Evolutionary conservation across 352 stramenopile genomes (phyloP), one percentile per base, ranked within the genome.

Genomic region (Globisporangium iwayamae): DNA sequence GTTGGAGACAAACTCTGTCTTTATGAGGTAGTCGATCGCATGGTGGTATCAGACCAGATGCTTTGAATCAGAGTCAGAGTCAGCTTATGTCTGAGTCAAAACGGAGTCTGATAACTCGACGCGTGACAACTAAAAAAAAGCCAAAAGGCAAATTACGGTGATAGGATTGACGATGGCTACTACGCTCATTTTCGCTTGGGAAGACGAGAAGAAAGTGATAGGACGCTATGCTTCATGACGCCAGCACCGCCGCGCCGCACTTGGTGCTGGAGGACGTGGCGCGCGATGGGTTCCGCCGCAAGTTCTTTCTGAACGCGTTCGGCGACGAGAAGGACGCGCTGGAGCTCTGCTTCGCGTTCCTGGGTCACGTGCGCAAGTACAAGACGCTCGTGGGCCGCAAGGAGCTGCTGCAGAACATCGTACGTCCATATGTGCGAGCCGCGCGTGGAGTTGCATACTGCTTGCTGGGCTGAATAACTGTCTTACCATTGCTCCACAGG

Each of bases 241-340:
- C 34, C 7, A 28, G 55, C 32, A 14, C 38, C 22, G 10, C 55
- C 25, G 22, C 25, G 18, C 45, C 56, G 54, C 60, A 67, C 34
- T 53, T 91, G 43, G 74, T 78, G 46, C 78, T 89, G 16, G 82
- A 82, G 39, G 77, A 85, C 54, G 70, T 91, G 34, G 78, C 76
- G 30, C 74, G 74, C 62, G 81, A 90, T 56, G 65, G 69, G 39
- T 82, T 83, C 65, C 79, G 79, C 43, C 78, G 74, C 43, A 68
- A 79, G 52, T 83, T 85, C 66, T 86, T 90, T 57, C 63, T 85
- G 20, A 68, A 74, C 61, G 79, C 79, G 57, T 89, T 90, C 59
- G 60, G 63, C n/a, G 70, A 70, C 50, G 79, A 91, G 69, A 66
- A 66, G n/a, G 71, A 79, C 34, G 68, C 78, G 34, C 67, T 91